Percentiles rank a stretch among this genome's conserved stretches.
phyloP scores from a whole-genome alignment of 169 alveolate genomes.

The Plasmodium vinckei region DNA sequence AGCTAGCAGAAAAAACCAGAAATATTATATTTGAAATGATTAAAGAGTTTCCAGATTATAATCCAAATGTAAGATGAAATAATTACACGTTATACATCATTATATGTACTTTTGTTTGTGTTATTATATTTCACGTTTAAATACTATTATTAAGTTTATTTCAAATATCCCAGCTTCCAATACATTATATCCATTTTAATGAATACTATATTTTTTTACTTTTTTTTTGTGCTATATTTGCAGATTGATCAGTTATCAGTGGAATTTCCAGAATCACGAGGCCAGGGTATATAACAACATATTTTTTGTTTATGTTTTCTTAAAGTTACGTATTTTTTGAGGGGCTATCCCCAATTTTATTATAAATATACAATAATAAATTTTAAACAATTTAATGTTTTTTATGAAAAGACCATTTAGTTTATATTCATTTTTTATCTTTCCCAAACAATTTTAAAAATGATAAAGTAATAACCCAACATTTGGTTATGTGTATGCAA shows the following conservation, averaged over 20 bases:
- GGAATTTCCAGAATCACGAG: slow-evolving; percentile 30
- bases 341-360: neutral
- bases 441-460: too few relatives aligned
- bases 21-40: slow-evolving; percentile 59
- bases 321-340: neutral
- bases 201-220: neutral
- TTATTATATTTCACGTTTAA: too few relatives aligned
- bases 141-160: too few relatives aligned
- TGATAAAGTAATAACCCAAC: too few relatives aligned
- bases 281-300: slow-evolving; percentile 33
- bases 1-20: slow-evolving; percentile 74
- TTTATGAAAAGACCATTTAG: too few relatives aligned
- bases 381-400: too few relatives aligned
- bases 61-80: slow-evolving; percentile 55
- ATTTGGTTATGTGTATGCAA: too few relatives aligned
- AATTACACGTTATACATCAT: neutral
- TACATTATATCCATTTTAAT: too few relatives aligned
- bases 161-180: too few relatives aligned
- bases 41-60: slow-evolving; percentile 70
- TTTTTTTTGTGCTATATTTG: neutral
- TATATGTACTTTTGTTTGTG: neutral
- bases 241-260: slow-evolving; percentile 41
- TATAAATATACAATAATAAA: neutral
- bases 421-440: too few relatives aligned
- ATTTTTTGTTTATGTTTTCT: neutral